Evolutionary conservation across 495 filamentous ascomycete genomes (phyloP).

Genomic region (Parachaetomium inaequale): DNA sequence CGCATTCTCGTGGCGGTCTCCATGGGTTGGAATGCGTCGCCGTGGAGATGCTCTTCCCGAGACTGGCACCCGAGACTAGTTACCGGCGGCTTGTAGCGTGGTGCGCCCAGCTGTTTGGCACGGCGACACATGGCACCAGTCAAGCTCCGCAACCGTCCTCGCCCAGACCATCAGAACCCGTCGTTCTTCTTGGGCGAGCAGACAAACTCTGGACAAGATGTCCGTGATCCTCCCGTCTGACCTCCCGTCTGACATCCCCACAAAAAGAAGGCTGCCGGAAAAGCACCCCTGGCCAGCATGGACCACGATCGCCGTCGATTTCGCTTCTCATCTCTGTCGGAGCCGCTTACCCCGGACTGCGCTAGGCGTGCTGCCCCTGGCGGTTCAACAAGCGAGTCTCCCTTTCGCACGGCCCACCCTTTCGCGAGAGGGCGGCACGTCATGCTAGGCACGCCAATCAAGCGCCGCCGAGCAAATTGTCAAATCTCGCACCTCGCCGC

Average conservation of each 20-base stretch:
- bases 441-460: slow-evolving; percentile 24
- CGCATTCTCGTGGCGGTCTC: no score
- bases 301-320: slow-evolving; percentile 12
- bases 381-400: slow-evolving; percentile 6
- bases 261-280: slow-evolving; percentile 1
- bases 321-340: background rate
- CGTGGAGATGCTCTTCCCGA: no score
- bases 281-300: background rate
- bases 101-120: background rate
- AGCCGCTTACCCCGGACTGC: slow-evolving; percentile 5
- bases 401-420: slow-evolving; percentile 9
- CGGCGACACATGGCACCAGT: slow-evolving; percentile 9
- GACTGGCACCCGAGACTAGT: background rate
- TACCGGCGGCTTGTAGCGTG: background rate
- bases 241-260: slow-evolving; percentile 1
- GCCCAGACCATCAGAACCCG: no score
- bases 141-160: no score
- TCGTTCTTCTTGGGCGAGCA: no score
- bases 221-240: no score
- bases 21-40: no score
- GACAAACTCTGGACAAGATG: no score
- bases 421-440: slow-evolving; percentile 3
- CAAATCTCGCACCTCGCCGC: slow-evolving; percentile 24
- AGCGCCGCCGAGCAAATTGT: slow-evolving; percentile 20
- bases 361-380: slow-evolving; percentile 6